Base-by-base conservation (phyloP, 164 flowering plant species). In the Magnolia kwangsiensis region DNA sequence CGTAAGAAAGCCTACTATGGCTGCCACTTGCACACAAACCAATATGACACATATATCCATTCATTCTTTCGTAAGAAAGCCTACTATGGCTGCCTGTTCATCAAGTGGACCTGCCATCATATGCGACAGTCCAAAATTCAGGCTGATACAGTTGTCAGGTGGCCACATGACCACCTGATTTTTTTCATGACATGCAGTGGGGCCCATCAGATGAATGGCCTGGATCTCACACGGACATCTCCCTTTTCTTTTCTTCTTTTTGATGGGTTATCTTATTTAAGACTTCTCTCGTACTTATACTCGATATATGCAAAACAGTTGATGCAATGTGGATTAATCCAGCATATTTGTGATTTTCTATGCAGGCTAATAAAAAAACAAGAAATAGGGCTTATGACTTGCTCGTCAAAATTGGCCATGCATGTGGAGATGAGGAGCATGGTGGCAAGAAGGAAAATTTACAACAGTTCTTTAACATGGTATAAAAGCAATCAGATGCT, bases 321-420 rank as follows among this genome's bases (percentile, higher is more conserved):
- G 13, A 68, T 68, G 3, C 8, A 6, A 24, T 10, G 31, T 19
- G 4, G 71, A 68, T 27, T 72, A 23, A 58, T 58, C 16, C 23
- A 58, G 20, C 29, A 37, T 50, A n/a, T 8, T 64, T 65, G 59
- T 37, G 63, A 59, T 49, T 76, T 65, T 58, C 55, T 80, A 80
- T 78, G 70, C 88, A 96, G 99, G 87, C 90, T 50, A 96, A 94
- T 74, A 94, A 87, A 78, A 96, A 91, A 83, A 96, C 98, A 78
- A 88, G 99, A 85, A 96, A 93, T 78, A 90, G 91, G 79, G 98
- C 98, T 67, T 96, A 94, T 85, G 99, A 94, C 65, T 80, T 96
- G 71, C 89, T 96, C 69, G 95, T 96, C 67, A 87, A 93, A 82
- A 94, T 96, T 86, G 99, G 96, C 69, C 99, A 90, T 88, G 91